Base-by-base conservation (phyloP, 1,139 yeast genomes). In the Debaryomyces sp. region DNA sequence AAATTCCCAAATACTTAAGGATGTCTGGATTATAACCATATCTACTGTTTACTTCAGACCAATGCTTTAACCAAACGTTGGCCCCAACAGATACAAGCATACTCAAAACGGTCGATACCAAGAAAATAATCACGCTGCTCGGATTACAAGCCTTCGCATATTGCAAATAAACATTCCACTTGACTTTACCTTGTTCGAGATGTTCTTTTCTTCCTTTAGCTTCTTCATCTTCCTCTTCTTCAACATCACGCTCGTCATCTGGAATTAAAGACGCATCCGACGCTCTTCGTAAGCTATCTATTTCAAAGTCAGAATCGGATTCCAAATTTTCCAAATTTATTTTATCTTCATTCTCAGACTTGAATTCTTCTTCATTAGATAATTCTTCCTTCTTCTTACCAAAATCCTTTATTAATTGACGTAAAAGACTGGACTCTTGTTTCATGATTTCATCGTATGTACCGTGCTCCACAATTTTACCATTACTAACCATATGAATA, bases 51-150 rank as follows among this genome's bases (percentile, higher is more conserved):
- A 87, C 82, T 64, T 94, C 99, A 8, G 98, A 90, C 99, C 99
- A 95, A 65, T 90, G 92, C 66, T 94, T 94, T 61, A 94, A 81
- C 99, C 99, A 94, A 46, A 94, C 80, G 62, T 86, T 90, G 40
- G 92, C 68, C 17, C 54, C 54, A 51, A 68, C 66, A 49, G 84
- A 80, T 41, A 88, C 65, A 18, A 80, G 70, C 79, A 85, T 87
- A 1, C 91, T 78, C 13, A 68, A 48, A 18, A 86, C 61, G 40
- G 84, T 75, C 52, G 79, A 74, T 3, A 50, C 44, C 49, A 89
- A 62, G 62, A 85, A 84, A 3, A 85, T 57, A 0, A 73, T 34
- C 15, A 92, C 96, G 55, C 83, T 84, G 45, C 63, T 67, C n/a
- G 89, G 81, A 55, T 90, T 89, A 73, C 97, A 91, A 0, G 98